A percentile compares a stretch with the other conserved stretches of the same genome.
phyloP scores from a whole-genome alignment of 2,329 filamentous ascomycete genomes.

The Alternaria conjuncta region DNA sequence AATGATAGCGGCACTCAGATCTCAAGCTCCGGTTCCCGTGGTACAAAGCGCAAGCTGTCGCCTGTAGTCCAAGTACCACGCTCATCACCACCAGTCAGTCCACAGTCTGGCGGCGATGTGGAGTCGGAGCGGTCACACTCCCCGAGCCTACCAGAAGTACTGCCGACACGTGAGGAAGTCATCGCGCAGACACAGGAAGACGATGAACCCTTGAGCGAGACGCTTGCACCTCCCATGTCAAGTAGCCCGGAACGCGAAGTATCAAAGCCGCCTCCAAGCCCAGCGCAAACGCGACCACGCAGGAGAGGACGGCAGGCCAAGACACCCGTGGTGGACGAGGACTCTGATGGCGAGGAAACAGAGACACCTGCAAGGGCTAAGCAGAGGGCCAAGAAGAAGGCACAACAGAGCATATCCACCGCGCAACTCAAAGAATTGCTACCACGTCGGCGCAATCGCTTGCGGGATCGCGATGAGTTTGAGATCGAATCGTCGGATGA shows the following conservation, averaged over 20 bases:
- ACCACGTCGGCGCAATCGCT: conserved; percentile 49
- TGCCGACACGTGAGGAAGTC: conserved; percentile 32
- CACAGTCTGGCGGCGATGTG: conserved; percentile 34
- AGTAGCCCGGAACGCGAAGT: conserved; percentile 45
- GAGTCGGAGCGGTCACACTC: conserved; percentile 44
- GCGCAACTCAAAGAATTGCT: conserved; percentile 54
- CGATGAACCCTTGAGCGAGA: conserved; percentile 47
- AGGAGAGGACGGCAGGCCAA: conserved; percentile 22
- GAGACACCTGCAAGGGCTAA: conserved; percentile 31
- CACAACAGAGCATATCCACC: conserved; percentile 49
- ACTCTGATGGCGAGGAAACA: conserved; percentile 32
- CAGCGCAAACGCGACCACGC: conserved; percentile 22
- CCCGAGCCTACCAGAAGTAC: conserved; percentile 42
- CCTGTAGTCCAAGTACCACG: conserved; percentile 48
- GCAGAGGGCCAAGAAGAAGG: conserved; percentile 26
- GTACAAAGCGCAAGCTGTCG: conserved; percentile 49
- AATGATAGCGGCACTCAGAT: conserved; percentile 38
- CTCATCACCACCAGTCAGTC: conserved; percentile 46
- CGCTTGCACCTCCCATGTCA: conserved; percentile 53
- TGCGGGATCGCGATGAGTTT: conserved; percentile 46
- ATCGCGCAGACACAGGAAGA: conserved; percentile 31
- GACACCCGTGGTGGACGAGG: conserved; percentile 25
- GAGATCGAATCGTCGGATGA: conserved; percentile 50
- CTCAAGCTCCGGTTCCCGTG: conserved; percentile 43
- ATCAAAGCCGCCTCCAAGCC: conserved; percentile 21